These are phyloP conservation scores for Barnettozyma pratensis DNA, from an alignment of 805 yeast species.

Conservation along the genomic window DNA sequence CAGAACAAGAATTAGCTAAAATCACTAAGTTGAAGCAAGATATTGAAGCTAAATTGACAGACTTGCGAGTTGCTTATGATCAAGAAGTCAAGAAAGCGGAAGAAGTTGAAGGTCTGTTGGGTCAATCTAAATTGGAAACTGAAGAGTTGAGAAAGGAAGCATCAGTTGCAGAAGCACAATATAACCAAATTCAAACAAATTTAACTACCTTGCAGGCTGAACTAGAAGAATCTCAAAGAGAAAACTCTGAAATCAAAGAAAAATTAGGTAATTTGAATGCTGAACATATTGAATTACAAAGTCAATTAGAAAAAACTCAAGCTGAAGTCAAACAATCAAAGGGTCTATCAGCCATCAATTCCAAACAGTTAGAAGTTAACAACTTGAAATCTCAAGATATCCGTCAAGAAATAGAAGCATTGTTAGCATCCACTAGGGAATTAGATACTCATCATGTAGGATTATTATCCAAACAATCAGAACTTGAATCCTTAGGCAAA, in stretches of 20 bases:
- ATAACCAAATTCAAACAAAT: conserved; percentile 63
- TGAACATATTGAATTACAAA: conserved; percentile 54
- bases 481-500: conserved; percentile 25
- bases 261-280: conserved; percentile 61
- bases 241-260: conserved; percentile 62
- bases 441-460: conserved; percentile 35
- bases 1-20: conserved; percentile 72
- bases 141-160: conserved; percentile 68
- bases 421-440: conserved; percentile 28
- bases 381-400: conserved; percentile 43
- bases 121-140: conserved; percentile 58
- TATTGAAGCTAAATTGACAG: conserved; percentile 64
- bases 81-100: conserved; percentile 72
- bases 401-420: conserved; percentile 36
- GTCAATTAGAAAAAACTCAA: conserved; percentile 47
- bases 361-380: conserved; percentile 65
- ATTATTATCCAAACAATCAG: conserved; percentile 31
- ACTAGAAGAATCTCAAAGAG: conserved; percentile 63
- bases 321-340: conserved; percentile 55
- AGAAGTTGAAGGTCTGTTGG: conserved; percentile 59
- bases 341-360: conserved; percentile 58
- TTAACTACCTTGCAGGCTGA: conserved; percentile 54
- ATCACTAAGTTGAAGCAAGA: conserved; percentile 63
- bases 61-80: conserved; percentile 67
- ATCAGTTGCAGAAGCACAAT: conserved; percentile 72